phyloP scores from a whole-genome alignment of 2,329 filamentous ascomycete genomes.

The Alternaria solani region DNA sequence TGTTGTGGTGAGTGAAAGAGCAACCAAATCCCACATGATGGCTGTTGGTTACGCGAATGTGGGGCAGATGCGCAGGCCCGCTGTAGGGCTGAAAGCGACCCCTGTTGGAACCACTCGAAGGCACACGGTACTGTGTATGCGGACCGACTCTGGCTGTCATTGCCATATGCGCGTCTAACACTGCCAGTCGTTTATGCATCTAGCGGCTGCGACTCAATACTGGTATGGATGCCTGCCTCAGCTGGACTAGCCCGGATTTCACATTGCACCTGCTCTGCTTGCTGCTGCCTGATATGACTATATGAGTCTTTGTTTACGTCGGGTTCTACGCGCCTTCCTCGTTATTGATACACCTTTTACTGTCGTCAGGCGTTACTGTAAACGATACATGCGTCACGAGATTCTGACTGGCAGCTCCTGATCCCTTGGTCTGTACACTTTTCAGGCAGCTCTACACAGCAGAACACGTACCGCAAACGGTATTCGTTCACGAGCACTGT shows the following conservation, averaged over 20 bases:
- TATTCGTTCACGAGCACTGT: neutral
- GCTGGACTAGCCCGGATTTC: conserved; percentile 2
- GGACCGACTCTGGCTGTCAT: conserved; percentile 7
- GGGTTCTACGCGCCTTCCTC: neutral
- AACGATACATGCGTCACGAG: neutral
- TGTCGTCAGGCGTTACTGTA: neutral
- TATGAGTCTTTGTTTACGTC: neutral
- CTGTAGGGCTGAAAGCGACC: conserved; percentile 30
- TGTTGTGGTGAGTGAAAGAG: conserved; percentile 16
- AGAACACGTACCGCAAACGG: neutral
- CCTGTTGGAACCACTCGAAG: conserved; percentile 11
- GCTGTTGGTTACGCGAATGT: conserved; percentile 30
- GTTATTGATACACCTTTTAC: neutral
- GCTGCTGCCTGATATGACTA: conserved; percentile 23
- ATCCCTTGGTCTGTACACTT: neutral
- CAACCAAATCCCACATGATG: conserved; percentile 21
- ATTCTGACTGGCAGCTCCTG: neutral
- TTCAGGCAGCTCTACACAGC: neutral
- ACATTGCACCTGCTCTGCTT: conserved; percentile 3
- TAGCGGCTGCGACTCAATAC: neutral
- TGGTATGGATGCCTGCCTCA: neutral
- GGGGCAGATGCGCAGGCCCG: conserved; percentile 27
- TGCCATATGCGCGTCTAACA: neutral
- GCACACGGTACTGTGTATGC: conserved; percentile 16
- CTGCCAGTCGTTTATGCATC: neutral